A percentile compares a stretch with the other conserved stretches of the same genome.
These are phyloP conservation scores for Dictyophora rubrovolvata DNA, from an alignment of 768 basidiomycete species.

Conservation along the genomic window DNA sequence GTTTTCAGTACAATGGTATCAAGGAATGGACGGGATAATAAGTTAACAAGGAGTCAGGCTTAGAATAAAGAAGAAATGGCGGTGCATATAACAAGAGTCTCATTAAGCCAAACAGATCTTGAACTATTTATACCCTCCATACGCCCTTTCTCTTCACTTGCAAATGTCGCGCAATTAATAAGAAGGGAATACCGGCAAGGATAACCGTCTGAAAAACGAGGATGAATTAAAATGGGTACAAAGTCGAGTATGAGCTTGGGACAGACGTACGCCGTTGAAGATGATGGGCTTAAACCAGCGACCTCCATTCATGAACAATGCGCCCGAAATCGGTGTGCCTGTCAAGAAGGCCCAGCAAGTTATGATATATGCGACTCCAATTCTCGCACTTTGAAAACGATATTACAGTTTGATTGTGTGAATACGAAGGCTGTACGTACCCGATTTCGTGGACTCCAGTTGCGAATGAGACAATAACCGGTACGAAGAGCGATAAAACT, in stretches of 20 bases:
- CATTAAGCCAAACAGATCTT: too few species aligned
- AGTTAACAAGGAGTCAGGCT: too few species aligned
- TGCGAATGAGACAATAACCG: conserved; percentile 35
- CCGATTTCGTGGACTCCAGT: conserved; percentile 43
- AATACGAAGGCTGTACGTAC: conserved; percentile 22
- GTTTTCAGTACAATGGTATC: too few species aligned
- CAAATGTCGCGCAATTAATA: background rate
- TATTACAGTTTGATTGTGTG: background rate
- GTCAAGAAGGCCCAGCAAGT: background rate
- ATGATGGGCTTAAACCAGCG: conserved; percentile 51
- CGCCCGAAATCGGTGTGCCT: conserved; percentile 51
- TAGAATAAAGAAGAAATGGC: too few species aligned
- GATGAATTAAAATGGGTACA: background rate
- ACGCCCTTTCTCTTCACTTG: background rate
- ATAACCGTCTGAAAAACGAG: background rate
- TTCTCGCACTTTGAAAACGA: background rate
- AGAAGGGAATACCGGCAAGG: background rate
- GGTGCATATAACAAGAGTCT: too few species aligned
- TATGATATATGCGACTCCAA: background rate
- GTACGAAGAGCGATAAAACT: conserved; percentile 22
- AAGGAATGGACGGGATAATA: too few species aligned
- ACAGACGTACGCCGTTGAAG: conserved; percentile 33
- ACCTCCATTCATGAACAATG: conserved; percentile 39
- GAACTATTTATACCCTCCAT: background rate
- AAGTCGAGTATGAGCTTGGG: background rate